phyloP scores from a whole-genome alignment of 495 filamentous ascomycete species.

The Margaritispora aquatica region DNA sequence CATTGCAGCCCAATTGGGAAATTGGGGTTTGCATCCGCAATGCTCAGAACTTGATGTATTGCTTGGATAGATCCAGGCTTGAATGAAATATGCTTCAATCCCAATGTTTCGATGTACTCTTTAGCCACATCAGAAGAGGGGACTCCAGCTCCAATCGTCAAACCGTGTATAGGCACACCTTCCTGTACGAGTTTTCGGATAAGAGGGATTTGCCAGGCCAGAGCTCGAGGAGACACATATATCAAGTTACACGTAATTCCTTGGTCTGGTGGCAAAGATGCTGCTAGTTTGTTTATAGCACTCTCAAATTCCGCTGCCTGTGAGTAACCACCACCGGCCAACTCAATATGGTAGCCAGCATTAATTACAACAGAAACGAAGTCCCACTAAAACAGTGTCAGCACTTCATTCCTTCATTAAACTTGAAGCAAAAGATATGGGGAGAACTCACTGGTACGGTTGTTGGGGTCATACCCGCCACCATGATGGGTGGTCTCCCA shows the following conservation, averaged over 20 bases:
- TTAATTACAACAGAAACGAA: not conserved
- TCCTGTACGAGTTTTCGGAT: not conserved
- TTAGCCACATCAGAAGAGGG: not conserved
- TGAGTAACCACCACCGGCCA: conserved; percentile 3
- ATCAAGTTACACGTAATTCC: not conserved
- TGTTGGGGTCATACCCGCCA: not conserved
- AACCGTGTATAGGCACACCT: not conserved
- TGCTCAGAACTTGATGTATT: not conserved
- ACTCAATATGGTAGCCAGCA: conserved; percentile 6
- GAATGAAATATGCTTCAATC: not conserved
- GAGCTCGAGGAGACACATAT: not conserved
- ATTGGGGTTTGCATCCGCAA: not conserved
- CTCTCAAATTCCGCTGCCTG: not conserved
- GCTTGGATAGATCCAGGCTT: not conserved
- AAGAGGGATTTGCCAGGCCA: not conserved
- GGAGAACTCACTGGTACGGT: no score
- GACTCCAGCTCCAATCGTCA: not conserved
- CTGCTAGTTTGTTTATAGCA: not conserved
- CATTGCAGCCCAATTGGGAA: not conserved
- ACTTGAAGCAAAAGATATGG: no score
- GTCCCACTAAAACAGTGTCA: not conserved
- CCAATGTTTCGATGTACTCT: not conserved
- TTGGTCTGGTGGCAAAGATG: not conserved
- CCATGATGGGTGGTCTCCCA: not conserved
- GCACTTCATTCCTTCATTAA: no score